phyloP scores from a whole-genome alignment of 176 grass and related monocot species.

The Urochloa ruziziensis region DNA sequence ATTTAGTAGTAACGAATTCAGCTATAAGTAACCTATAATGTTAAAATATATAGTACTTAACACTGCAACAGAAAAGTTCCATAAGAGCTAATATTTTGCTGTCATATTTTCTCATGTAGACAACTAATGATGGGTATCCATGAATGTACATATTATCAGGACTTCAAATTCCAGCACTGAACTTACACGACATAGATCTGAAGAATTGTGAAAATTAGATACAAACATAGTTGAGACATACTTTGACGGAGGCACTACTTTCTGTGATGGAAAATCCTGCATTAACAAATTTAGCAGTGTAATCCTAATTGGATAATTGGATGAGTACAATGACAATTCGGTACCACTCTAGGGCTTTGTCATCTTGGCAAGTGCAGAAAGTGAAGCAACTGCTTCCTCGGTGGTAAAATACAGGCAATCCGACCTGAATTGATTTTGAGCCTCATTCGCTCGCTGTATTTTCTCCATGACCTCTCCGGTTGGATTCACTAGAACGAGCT shows the following conservation, averaged over 20 bases:
- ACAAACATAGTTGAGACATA: slow-evolving; percentile 29
- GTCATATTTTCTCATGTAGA: background rate
- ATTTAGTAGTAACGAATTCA: background rate
- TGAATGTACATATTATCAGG: background rate
- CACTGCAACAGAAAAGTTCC: background rate
- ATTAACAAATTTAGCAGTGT: slow-evolving; percentile 11
- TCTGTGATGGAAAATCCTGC: background rate
- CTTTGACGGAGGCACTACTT: background rate
- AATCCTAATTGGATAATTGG: background rate
- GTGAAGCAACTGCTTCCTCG: slow-evolving; percentile 68
- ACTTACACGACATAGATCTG: slow-evolving; percentile 8
- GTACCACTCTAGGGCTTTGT: slow-evolving; percentile 38
- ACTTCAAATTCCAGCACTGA: background rate
- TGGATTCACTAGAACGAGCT: slow-evolving; percentile 91
- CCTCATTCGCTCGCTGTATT: slow-evolving; percentile 71
- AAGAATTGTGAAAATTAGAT: slow-evolving; percentile 12
- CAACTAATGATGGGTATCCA: background rate
- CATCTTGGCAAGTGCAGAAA: slow-evolving; percentile 63
- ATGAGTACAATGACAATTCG: background rate
- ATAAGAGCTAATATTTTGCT: background rate
- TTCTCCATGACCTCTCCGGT: slow-evolving; percentile 96
- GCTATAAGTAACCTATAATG: background rate
- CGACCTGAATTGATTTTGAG: slow-evolving; percentile 49
- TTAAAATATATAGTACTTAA: background rate
- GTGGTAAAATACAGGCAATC: slow-evolving; percentile 79